Evolutionary conservation across 306 rosid genomes (phyloP), one percentile per base, ranked within the genome.

Genomic region (Prunus padus): DNA sequence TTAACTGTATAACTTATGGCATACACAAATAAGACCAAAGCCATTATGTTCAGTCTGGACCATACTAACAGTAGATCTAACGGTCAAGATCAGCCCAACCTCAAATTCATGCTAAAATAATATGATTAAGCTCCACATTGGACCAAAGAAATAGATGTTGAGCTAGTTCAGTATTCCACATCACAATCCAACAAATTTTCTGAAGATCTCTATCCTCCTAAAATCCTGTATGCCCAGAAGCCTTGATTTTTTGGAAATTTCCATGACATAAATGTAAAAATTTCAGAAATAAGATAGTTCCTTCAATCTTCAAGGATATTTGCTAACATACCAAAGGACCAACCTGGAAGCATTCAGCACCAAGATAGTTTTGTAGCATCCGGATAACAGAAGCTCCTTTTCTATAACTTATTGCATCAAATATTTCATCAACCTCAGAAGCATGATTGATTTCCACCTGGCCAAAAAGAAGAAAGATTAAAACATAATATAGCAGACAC

Each of bases 361-460:
- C 96, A 16, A 94, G 96, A 82, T 91, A 94, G 84, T 90, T 94
- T 68, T 94, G 97, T 46, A 91, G 87, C 97, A 94, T 94, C 85
- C 91, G 86, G 70, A 94, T 92, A 55, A 91, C 89, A 75, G 96
- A 84, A 76, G 97, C 96, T 63, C 98, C 98, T 82, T 94, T 94
- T 57, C 84, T 79, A n/a, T 94, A 91, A 78, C 92, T 89, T 83
- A 94, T 90, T 30, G 96, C 88, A 80, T 94, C 98, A 82, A 90
- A 94, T 84, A 94, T 91, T 85, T 94, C 93, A 82, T 90, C 91
- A 51, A 91, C 85, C 89, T 94, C 98, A 22, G 75, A 31, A 62
- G 97, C 98, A 86, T 87, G 92, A 82, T 94, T 94, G 72, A 94
- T 65, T 73, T 94, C 98, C 74, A 94, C 97, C 97, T 94, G 86